Base-by-base conservation (phyloP, 2,329 filamentous ascomycete species). In the Colletotrichum karsti region DNA sequence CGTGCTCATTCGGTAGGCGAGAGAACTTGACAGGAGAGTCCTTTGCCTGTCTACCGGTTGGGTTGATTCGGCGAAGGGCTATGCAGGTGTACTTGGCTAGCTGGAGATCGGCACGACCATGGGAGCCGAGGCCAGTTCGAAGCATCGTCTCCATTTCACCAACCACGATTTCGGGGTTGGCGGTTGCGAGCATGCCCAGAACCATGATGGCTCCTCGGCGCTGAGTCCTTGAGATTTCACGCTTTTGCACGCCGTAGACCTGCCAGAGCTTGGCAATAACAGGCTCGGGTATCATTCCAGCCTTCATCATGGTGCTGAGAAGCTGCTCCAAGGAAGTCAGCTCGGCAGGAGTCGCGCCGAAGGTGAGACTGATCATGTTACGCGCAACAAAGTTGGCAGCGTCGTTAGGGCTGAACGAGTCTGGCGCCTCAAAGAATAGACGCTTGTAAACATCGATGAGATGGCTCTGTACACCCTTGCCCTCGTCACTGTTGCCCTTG, bases 321-420 rank as follows among this genome's bases (percentile, higher is more conserved):
- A 99, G 85, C 79, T 99, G 96, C 80, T 99, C 96, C 8, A 99
- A 85, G 51, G 94, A 98, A 0, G 96, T 99, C 61, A 99, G 84
- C 77, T 99, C 96, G 1, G 97, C 96, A 1, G 95, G 94, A 0
- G 95, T 97, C 1, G 95, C 95, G 28, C 95, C 95, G 78, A 97
- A 98, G 0, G 96, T 99, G 75, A 99, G 83, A 85, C 95, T 98
- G 80, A 98, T 98, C 95, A 99, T 99, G 80, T 98, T 99, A 70
- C 95, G 90, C 26, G 95, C 95, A 75, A 99, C 92, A 77, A 97
- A 99, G 78, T 97, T 98, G 53, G 96, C 95, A 3, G 95, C 91
- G 76, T 98, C 95, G 72, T 98, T 98, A 30, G 90, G 84, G 66
- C 88, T 93, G 81, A 97, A 98, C 5, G 91, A 91, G 68, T 94